Percentiles rank a stretch among this genome's conserved stretches.
Evolutionary conservation across 148 eudicot genomes (phyloP).

Genomic region (Amaranthus cruentus): DNA sequence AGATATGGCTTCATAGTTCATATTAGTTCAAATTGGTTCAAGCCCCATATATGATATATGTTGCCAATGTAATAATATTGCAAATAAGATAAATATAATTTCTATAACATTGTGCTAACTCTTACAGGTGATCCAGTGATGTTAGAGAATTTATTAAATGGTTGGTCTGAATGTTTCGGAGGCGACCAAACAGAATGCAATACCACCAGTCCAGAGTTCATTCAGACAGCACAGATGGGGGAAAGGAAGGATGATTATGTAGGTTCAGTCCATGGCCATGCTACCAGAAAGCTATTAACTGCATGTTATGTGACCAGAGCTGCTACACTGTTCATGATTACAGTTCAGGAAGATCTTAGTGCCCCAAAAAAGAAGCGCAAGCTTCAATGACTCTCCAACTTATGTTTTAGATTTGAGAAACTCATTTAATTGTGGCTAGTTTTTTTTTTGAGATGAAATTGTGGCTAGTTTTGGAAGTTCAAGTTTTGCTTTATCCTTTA

Average conservation of each 20-base stretch:
- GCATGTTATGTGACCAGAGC: slow-evolving; percentile 21
- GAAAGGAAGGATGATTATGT: neutral
- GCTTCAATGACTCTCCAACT: neutral
- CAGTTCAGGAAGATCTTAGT: slow-evolving; percentile 5
- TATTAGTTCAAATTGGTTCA: no score
- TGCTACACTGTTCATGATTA: slow-evolving; percentile 16
- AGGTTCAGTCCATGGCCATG: neutral
- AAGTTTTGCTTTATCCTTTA: no score
- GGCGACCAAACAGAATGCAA: neutral
- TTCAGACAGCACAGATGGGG: neutral
- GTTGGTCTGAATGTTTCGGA: neutral
- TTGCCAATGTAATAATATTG: no score
- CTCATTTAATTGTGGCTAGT: no score
- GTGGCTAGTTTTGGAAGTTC: no score
- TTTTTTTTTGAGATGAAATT: no score
- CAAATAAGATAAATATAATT: no score
- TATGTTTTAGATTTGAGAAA: no score
- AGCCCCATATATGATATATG: no score
- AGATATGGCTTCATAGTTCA: no score
- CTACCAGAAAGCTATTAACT: slow-evolving; percentile 12
- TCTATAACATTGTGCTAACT: no score
- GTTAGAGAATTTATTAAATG: neutral
- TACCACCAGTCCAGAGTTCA: no score
- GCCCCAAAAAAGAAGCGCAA: slow-evolving; percentile 18
- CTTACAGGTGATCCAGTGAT: neutral